Conservation (phyloP, 2,329 filamentous ascomycete species). For the Diaporthe aspalathi region DNA sequence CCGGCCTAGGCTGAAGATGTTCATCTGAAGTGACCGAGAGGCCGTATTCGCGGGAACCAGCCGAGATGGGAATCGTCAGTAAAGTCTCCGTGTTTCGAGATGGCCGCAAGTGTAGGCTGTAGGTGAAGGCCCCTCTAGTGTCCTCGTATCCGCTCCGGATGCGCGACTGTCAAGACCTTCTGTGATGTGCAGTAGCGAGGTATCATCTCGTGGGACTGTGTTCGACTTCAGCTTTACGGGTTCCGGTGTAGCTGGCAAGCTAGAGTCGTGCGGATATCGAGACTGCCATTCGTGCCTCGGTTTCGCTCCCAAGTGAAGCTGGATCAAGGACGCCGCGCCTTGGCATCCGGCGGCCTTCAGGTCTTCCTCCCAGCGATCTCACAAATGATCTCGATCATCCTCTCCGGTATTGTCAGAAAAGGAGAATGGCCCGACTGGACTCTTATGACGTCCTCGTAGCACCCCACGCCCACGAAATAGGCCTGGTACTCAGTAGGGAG, state of each 20-base stretch:
- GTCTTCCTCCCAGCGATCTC: conserved; percentile 15
- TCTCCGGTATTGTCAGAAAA: conserved; percentile 24
- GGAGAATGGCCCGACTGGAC: conserved; percentile 31
- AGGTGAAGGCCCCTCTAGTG: conserved; percentile 5
- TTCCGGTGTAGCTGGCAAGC: neutral
- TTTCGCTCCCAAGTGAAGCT: neutral
- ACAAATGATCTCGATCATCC: conserved; percentile 26
- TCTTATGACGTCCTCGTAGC: conserved; percentile 31
- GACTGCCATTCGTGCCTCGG: neutral
- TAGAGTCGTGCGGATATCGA: neutral
- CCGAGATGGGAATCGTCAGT: conserved; percentile 7
- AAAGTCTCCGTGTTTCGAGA: conserved; percentile 14
- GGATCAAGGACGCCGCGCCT: neutral
- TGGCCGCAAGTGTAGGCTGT: neutral
- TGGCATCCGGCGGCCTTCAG: neutral
- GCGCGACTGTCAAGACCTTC: neutral
- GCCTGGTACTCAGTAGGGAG: conserved; percentile 29
- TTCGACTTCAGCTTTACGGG: neutral
- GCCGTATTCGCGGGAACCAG: conserved; percentile 27
- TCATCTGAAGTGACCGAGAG: conserved; percentile 4
- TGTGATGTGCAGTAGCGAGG: neutral
- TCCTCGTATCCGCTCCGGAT: neutral
- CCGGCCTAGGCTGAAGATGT: conserved; percentile 12
- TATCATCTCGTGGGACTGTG: too few relatives aligned
- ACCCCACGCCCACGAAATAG: conserved; percentile 20